Evolutionary conservation across 768 basidiomycete genomes (phyloP), one percentile per base, ranked within the genome.

Genomic region (Boletus fagicola): DNA sequence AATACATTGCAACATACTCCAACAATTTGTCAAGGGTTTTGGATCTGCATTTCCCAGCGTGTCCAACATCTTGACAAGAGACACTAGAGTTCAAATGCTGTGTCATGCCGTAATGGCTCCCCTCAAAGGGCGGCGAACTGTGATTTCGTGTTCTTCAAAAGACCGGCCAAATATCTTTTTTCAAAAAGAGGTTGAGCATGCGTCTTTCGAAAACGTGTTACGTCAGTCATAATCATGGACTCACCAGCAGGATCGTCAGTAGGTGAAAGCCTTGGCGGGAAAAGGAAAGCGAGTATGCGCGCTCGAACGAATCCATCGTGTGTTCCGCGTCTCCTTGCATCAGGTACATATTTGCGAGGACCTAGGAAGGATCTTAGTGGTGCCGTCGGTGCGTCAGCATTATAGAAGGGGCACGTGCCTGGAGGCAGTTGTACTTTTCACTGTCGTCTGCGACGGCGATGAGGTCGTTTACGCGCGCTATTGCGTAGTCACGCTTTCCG

Each of bases 91-190:
- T 10, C 12, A 12, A 8, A 28, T n/a, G 18, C 3, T n/a, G 18
- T 7, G 9, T 35, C 16, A 49, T 9, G 1, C 5, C 24, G 11
- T 4, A 18, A 26, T 1, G 3, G 7, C 11, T 12, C 18, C 53
- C 38, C 39, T 31, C 28, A 58, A 28, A 22, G 54, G 57, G 2
- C 38, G 36, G 12, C 36, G 49, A 40, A 59, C 49, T 1, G 28
- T 33, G 20, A 59, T 45, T 8, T 57, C 58, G 15, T 56, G 43
- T 20, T 59, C 58, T 40, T 59, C 58, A 40, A 59, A 59, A 6
- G 35, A 49, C 13, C 44, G 4, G 4, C 58, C 54, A 40, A 57
- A 59, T 13, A 59, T 39, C 36, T 49, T 15, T 35, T 26, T 20
- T 5, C 16, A 16, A 26, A 36, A 49, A 4, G 5, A 24, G 4